These are phyloP conservation scores for Aspergillus heteromorphus DNA, from an alignment of 495 filamentous ascomycete species.

Conservation along the genomic window DNA sequence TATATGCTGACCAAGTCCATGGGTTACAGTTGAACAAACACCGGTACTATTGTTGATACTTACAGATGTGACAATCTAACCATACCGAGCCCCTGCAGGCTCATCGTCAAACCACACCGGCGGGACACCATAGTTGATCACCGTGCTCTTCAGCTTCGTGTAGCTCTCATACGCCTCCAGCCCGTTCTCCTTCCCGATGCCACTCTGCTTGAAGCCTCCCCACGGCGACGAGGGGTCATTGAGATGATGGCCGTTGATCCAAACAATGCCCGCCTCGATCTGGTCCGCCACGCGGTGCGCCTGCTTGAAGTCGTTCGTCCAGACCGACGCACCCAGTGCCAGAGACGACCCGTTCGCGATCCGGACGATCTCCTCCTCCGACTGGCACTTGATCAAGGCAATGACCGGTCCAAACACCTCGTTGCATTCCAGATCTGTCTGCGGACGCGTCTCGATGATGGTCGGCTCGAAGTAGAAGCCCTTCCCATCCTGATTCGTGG, in stretches of 20 bases:
- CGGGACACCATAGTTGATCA: conserved; percentile 49
- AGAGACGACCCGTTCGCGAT: conserved; percentile 47
- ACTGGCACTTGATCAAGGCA: conserved; percentile 40
- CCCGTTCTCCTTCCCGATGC: conserved; percentile 55
- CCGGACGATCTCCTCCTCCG: conserved; percentile 40
- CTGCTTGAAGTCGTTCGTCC: conserved; percentile 53
- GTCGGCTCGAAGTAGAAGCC: conserved; percentile 59
- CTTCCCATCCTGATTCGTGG: conserved; percentile 28
- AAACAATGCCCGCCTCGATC: conserved; percentile 56
- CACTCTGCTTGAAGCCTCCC: conserved; percentile 52
- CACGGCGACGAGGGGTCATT: conserved; percentile 58
- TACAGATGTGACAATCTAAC: conserved; percentile 17
- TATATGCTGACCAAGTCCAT: no score
- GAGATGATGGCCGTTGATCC: conserved; percentile 59
- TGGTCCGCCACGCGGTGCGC: conserved; percentile 51
- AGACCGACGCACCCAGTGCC: conserved; percentile 51
- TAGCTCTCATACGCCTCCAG: conserved; percentile 53
- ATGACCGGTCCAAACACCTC: conserved; percentile 51
- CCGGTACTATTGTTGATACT: no score
- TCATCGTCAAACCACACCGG: conserved; percentile 49
- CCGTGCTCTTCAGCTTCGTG: conserved; percentile 53
- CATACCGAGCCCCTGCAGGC: conserved; percentile 38
- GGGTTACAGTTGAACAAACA: no score
- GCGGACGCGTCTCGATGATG: conserved; percentile 33
- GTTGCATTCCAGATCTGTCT: conserved; percentile 29